Percentiles rank a stretch among this genome's conserved stretches.
Evolutionary conservation across 2,329 filamentous ascomycete species (phyloP).

Genomic region (Xylariaceae sp.): DNA sequence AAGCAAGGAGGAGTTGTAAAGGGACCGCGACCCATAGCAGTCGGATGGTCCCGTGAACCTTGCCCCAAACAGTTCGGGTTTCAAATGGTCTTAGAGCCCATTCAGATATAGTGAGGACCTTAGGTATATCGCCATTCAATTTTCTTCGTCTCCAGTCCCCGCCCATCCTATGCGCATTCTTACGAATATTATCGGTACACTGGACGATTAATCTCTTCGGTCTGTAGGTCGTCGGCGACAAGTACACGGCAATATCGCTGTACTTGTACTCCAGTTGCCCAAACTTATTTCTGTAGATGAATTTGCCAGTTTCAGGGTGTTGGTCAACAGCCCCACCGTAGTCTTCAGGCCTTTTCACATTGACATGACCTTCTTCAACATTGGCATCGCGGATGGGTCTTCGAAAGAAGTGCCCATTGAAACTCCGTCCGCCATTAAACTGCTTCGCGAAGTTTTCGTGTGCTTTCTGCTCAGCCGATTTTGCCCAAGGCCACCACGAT

Average conservation of each 20-base stretch:
- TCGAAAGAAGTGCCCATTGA: conserved; percentile 10
- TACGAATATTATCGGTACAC: conserved; percentile 15
- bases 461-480: conserved; percentile 8
- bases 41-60: conserved; percentile 9
- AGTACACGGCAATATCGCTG: conserved; percentile 25
- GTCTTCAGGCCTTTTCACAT: conserved; percentile 1
- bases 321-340: conserved; percentile 9
- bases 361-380: conserved; percentile 6
- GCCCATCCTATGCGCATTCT: conserved; percentile 1
- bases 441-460: conserved; percentile 9
- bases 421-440: conserved; percentile 14
- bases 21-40: conserved; percentile 20
- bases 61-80: conserved; percentile 10
- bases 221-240: conserved; percentile 23
- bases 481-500: conserved; percentile 11
- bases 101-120: conserved; percentile 19
- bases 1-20: conserved; percentile 20
- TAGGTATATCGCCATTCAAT: conserved; percentile 21
- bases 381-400: conserved; percentile 9
- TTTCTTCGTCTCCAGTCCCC: conserved; percentile 24
- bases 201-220: conserved; percentile 26
- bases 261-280: conserved; percentile 21
- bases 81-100: conserved; percentile 17
- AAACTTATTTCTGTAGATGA: conserved; percentile 21
- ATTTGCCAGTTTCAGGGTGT: conserved; percentile 14